These are phyloP conservation scores for Boechera divaricarpa DNA, from an alignment of 345 rosid species.

Conservation along the genomic window DNA sequence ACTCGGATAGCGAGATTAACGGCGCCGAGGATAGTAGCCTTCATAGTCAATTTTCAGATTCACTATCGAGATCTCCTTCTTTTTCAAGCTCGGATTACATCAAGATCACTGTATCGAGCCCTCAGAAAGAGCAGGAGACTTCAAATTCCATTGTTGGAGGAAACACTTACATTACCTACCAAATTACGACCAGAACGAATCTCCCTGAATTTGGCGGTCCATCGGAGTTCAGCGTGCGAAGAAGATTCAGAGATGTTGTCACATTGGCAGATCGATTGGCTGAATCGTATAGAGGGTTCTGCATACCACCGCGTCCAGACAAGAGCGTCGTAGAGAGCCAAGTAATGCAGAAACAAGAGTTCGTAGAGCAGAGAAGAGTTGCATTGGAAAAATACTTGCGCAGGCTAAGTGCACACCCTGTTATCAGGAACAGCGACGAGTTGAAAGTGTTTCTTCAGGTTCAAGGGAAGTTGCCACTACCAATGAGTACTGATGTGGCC, in stretches of 20 bases:
- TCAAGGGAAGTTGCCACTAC: conserved; percentile 75
- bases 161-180: conserved; percentile 69
- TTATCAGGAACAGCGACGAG: conserved; percentile 82
- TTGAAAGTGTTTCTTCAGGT: conserved; percentile 78
- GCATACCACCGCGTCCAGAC: conserved; percentile 89
- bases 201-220: conserved; percentile 63
- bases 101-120: conserved; percentile 81
- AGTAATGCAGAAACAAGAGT: conserved; percentile 97
- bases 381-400: conserved; percentile 85
- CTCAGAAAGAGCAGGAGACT: conserved; percentile 77
- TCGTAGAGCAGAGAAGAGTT: conserved; percentile 90
- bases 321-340: conserved; percentile 94
- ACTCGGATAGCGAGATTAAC: conserved; percentile 56
- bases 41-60: conserved; percentile 50
- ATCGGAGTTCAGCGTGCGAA: conserved; percentile 72
- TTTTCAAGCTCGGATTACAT: conserved; percentile 58
- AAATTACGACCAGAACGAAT: conserved; percentile 87
- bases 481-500: conserved; percentile 80
- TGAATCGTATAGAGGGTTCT: conserved; percentile 82
- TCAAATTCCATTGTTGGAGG: conserved; percentile 82
- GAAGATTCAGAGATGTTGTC: conserved; percentile 85
- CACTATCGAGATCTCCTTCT: conserved; percentile 66
- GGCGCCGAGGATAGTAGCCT: conserved; percentile 54
- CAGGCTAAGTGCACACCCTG: conserved; percentile 71
- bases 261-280: conserved; percentile 78